phyloP scores from a whole-genome alignment of 352 stramenopile genomes.

The Globisporangium paroecandrum region DNA sequence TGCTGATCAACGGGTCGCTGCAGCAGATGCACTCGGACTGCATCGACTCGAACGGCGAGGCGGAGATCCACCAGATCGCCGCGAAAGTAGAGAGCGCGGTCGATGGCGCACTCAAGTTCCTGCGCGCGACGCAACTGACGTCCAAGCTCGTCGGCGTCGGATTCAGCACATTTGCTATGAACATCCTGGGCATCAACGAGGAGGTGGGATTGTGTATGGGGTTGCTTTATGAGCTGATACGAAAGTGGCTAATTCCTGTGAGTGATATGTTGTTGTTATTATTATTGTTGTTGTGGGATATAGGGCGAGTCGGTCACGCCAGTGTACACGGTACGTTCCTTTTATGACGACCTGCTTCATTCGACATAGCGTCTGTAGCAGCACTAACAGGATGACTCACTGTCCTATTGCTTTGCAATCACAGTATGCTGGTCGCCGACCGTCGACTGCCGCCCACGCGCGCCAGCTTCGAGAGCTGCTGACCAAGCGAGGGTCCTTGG shows the following conservation, averaged over 20 bases:
- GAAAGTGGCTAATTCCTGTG: background rate
- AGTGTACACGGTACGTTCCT: slow-evolving; percentile 61
- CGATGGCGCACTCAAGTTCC: slow-evolving; percentile 42
- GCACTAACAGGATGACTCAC: background rate
- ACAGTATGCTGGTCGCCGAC: slow-evolving; percentile 61
- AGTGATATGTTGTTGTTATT: background rate
- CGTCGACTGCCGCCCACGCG: slow-evolving; percentile 43
- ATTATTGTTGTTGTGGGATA: background rate
- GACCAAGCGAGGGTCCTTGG: slow-evolving; percentile 28
- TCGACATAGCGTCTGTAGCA: background rate
- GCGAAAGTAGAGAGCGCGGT: slow-evolving; percentile 49
- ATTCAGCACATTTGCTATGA: slow-evolving; percentile 94
- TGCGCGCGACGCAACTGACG: slow-evolving; percentile 40
- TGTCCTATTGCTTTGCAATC: slow-evolving; percentile 17
- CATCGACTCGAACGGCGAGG: slow-evolving; percentile 55
- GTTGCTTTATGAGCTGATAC: background rate
- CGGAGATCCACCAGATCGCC: slow-evolving; percentile 42
- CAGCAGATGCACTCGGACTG: slow-evolving; percentile 53
- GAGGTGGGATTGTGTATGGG: slow-evolving; percentile 21
- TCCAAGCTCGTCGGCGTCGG: slow-evolving; percentile 71
- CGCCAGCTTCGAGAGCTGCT: slow-evolving; percentile 49
- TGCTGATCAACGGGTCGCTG: slow-evolving; percentile 60
- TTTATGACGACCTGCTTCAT: background rate
- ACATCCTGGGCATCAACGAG: slow-evolving; percentile 85
- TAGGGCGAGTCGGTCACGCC: slow-evolving; percentile 63